These are phyloP conservation scores for Venturia nashicola DNA, from an alignment of 2,329 filamentous ascomycete genomes.

Conservation along the genomic window DNA sequence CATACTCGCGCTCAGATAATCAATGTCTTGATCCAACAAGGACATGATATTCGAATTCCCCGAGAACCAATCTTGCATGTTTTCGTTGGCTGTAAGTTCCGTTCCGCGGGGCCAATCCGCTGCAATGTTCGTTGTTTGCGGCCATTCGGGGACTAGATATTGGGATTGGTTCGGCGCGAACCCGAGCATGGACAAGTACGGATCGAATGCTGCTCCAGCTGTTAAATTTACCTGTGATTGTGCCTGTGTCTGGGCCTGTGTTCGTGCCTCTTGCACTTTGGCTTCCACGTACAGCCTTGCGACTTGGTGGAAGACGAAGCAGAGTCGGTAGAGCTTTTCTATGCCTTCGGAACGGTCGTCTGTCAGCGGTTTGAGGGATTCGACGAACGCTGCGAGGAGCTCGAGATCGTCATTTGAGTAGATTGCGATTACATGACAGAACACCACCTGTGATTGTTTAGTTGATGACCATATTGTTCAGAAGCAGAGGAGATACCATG, in stretches of 20 bases:
- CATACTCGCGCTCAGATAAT: not conserved
- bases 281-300: slow-evolving; percentile 51
- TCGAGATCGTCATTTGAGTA: slow-evolving; percentile 23
- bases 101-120: slow-evolving; percentile 23
- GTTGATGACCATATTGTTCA: not conserved
- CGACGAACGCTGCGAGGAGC: slow-evolving; percentile 15
- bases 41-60: slow-evolving; percentile 54
- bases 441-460: not conserved
- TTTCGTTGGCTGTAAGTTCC: not conserved
- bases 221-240: slow-evolving; percentile 14
- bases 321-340: slow-evolving; percentile 49
- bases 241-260: slow-evolving; percentile 15
- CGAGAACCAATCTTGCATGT: slow-evolving; percentile 52
- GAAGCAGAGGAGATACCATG: slow-evolving; percentile 31
- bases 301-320: slow-evolving; percentile 48
- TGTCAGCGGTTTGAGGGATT: not conserved
- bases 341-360: slow-evolving; percentile 39
- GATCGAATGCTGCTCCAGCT: slow-evolving; percentile 47
- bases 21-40: slow-evolving; percentile 47
- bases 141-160: slow-evolving; percentile 5
- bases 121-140: slow-evolving; percentile 11
- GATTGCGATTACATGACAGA: not conserved
- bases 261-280: slow-evolving; percentile 34
- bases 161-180: slow-evolving; percentile 34
- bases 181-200: slow-evolving; percentile 51